Conservation (phyloP, 176 grass and related monocot species). For the Carex myosuroides region DNA sequence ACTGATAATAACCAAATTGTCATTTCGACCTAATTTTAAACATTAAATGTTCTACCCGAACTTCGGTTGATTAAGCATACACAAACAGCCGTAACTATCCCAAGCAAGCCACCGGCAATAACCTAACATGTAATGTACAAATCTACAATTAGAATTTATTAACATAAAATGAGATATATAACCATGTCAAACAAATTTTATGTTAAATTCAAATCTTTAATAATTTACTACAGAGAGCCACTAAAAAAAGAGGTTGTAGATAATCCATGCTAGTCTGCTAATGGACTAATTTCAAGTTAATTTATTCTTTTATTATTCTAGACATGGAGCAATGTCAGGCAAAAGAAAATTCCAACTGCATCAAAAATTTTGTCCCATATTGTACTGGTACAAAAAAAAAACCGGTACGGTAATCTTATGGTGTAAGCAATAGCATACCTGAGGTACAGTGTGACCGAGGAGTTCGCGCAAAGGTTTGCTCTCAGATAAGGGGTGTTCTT, state of each 20-base stretch:
- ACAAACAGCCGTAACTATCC: slow-evolving; percentile 45
- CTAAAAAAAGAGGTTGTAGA: not conserved
- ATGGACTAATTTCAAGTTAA: not conserved
- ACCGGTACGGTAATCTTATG: not conserved
- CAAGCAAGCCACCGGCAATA: slow-evolving; percentile 63
- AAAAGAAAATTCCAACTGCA: not conserved
- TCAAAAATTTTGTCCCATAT: not conserved
- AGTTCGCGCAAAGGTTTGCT: slow-evolving; percentile 76
- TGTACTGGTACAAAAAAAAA: slow-evolving; percentile 6
- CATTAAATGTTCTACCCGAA: not conserved
- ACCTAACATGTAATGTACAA: slow-evolving; percentile 43
- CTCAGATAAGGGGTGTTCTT: slow-evolving; percentile 66
- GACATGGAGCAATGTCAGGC: not conserved
- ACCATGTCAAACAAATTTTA: not conserved
- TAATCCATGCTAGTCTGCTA: not conserved
- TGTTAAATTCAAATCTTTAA: not conserved
- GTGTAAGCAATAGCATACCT: slow-evolving; percentile 41
- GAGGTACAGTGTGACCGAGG: slow-evolving; percentile 80
- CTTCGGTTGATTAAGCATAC: slow-evolving; percentile 33
- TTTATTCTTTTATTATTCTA: not conserved
- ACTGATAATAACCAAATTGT: slow-evolving; percentile 1
- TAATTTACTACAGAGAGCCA: not conserved
- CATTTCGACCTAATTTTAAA: not conserved
- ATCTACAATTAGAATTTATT: not conserved
- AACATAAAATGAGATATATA: not conserved